Base-by-base conservation (phyloP, 2,329 filamentous ascomycete species). In the Epicoccum sorghinum region DNA sequence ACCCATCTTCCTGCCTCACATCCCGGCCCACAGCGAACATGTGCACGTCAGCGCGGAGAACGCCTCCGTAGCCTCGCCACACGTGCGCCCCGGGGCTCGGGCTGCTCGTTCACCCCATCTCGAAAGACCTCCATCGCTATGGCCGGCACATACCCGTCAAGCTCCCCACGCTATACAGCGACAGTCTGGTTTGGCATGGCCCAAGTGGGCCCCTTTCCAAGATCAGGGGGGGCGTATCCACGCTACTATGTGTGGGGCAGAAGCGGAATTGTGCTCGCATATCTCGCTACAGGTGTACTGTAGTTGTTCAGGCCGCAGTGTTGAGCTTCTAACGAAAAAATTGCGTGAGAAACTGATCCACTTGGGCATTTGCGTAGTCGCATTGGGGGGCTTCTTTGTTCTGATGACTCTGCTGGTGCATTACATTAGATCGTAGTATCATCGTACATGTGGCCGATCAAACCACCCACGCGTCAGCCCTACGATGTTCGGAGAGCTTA, bases 51-150 rank as follows among this genome's bases (percentile, higher is more conserved):
- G 58, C 45, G 61, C 49, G 55, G 58, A 40, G 61, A 64, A 51
- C 55, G 44, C 59, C 53, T 60, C 64, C 56, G 46, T 64, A 59
- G 57, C 61, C 61, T 70, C 58, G 64, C 66, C 67, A 67, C 67
- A 61, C 57, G 43, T 50, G 60, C 59, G 55, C 59, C 18, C 18
- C 18, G 18, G 18, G 18, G 3, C 18, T 18, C 18, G 18, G 18
- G 18, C 18, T 18, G 18, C 18, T 18, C 18, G 18, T 18, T 18
- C 18, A 18, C 18, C 18, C 18, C 18, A 18, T 18, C 18, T 18
- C 18, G 18, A 18, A 18, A 18, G 18, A 18, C 37, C 36, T 14
- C 46, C 14, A 42, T 47, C n/a, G 25, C 18, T 43, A 45, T 40
- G 36, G 29, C 41, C 51, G 48, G 58, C 52, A 38, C 52, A 38